Base-by-base conservation (phyloP, 2,329 filamentous ascomycete genomes). In the Pseudogymnoascus sp. region DNA sequence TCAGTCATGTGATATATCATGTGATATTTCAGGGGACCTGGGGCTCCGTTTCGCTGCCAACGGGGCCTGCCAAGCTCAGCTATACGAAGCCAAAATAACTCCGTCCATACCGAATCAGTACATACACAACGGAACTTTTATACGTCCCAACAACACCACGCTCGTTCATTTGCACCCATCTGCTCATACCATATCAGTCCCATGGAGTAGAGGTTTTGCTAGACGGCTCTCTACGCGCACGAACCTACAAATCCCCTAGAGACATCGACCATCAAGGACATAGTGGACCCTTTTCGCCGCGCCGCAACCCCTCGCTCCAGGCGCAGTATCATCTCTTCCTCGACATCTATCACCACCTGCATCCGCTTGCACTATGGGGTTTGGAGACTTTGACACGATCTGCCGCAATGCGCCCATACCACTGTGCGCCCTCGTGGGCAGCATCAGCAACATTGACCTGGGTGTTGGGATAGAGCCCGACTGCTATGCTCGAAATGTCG, bases 401-500 rank as follows among this genome's bases (percentile, higher is more conserved):
- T 99, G 94, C 83, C 80, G 83, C 68, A 90, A 88, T 78, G 88
- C 90, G 64, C 84, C 91, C 64, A 80, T 99, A 67, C 94, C 94
- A 63, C 77, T 97, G 70, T 99, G 94, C 77, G 85, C 90, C 59
- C 82, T 91, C 61, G 84, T 99, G 67, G 94, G 94, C 15, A 83
- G 87, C 50, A 83, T 88, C 68, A 85, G 85, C 30, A 79, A 82
- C 35, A 84, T 91, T 66, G 82, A 84, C 20, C 83, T 80, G 67
- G 81, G 83, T 62, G 82, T 87, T 11, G 90, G 91, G 67, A 94
- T 97, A 66, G 88, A 96, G 73, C 86, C 94, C 62, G 84, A 86
- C 71, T 99, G 94, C 80, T 97, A 93, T 77, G 90, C 94, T 63
- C 87, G 94, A 63, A 95, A 94, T 70, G 93, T 99, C 74, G 92